These are phyloP conservation scores for Candida endomychidarum DNA, from an alignment of 805 yeast species.

Conservation along the genomic window DNA sequence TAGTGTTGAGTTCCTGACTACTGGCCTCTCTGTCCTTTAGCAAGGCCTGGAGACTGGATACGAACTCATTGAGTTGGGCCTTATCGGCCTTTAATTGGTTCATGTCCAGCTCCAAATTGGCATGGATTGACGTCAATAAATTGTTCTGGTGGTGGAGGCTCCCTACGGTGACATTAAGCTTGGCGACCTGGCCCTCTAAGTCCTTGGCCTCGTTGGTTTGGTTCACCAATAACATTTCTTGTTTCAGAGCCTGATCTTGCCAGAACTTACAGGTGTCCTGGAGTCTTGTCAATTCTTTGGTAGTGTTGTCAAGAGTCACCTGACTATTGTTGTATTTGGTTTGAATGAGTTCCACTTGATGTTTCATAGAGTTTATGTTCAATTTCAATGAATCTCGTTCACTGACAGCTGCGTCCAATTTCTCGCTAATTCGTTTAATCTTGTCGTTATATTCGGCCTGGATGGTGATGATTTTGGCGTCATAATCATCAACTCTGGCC, in stretches of 20 bases:
- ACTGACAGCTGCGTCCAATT: constrained; percentile 51
- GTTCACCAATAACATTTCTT: constrained; percentile 31
- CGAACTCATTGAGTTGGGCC: constrained; percentile 53
- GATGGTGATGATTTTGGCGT: constrained; percentile 29
- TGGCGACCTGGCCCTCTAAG: constrained; percentile 46
- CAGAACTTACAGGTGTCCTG: constrained; percentile 35
- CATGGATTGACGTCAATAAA: constrained; percentile 48
- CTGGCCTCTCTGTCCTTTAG: constrained; percentile 61
- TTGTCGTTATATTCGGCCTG: constrained; percentile 44
- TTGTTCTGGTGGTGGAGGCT: constrained; percentile 56
- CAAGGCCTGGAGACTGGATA: constrained; percentile 58
- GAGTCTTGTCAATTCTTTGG: constrained; percentile 28
- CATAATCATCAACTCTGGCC: constrained; percentile 36
- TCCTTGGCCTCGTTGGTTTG: constrained; percentile 54
- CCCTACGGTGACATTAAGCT: constrained; percentile 44
- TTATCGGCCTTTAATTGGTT: constrained; percentile 57
- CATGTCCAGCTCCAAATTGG: constrained; percentile 53
- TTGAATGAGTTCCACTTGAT: constrained; percentile 21
- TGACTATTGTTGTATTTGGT: constrained; percentile 50
- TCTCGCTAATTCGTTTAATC: constrained; percentile 50
- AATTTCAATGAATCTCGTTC: constrained; percentile 45
- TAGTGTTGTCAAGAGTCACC: constrained; percentile 27
- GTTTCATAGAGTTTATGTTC: constrained; percentile 14
- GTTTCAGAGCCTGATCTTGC: constrained; percentile 42
- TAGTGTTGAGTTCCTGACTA: constrained; percentile 47